Evolutionary conservation across 352 stramenopile species (phyloP).

Genomic region (Pythium rishiriense): DNA sequence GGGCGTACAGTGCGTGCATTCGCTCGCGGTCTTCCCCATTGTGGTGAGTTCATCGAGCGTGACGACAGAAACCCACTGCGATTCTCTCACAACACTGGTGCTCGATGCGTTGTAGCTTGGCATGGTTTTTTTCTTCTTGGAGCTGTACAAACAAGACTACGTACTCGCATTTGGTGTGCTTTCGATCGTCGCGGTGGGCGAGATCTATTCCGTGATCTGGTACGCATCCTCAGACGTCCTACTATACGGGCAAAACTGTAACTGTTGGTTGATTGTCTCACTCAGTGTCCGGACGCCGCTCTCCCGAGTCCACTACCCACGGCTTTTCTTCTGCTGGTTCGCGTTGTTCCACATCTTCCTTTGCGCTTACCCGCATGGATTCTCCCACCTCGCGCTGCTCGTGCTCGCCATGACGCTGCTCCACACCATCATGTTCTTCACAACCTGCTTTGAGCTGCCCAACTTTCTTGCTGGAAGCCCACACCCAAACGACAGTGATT

Average conservation of each 20-base stretch:
- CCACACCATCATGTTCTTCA: constrained; percentile 71
- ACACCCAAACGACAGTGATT: not conserved
- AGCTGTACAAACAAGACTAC: constrained; percentile 91
- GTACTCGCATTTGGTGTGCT: constrained; percentile 90
- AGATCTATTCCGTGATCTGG: constrained; percentile 91
- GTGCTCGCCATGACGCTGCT: constrained; percentile 38
- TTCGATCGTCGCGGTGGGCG: constrained; percentile 85
- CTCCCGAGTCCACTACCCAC: constrained; percentile 83
- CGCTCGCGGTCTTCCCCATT: constrained; percentile 93
- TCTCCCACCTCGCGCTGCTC: constrained; percentile 87
- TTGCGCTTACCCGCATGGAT: constrained; percentile 93
- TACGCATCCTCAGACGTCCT: too few species aligned
- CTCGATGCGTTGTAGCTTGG: constrained; percentile 79
- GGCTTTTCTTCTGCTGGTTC: constrained; percentile 94
- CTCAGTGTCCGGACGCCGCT: constrained; percentile 66
- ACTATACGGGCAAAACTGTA: too few species aligned
- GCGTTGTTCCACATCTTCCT: constrained; percentile 95
- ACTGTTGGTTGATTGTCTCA: not conserved
- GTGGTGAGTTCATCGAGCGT: constrained; percentile 75
- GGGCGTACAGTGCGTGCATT: constrained; percentile 89
- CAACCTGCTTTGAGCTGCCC: constrained; percentile 70
- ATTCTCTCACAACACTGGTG: not conserved
- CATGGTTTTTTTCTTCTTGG: constrained; percentile 96
- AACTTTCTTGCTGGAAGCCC: constrained; percentile 26
- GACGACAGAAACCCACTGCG: too few species aligned